Evolutionary conservation across 2,329 filamentous ascomycete species (phyloP), one percentile per base, ranked within the genome.

Genomic region (Microcera coccophila): DNA sequence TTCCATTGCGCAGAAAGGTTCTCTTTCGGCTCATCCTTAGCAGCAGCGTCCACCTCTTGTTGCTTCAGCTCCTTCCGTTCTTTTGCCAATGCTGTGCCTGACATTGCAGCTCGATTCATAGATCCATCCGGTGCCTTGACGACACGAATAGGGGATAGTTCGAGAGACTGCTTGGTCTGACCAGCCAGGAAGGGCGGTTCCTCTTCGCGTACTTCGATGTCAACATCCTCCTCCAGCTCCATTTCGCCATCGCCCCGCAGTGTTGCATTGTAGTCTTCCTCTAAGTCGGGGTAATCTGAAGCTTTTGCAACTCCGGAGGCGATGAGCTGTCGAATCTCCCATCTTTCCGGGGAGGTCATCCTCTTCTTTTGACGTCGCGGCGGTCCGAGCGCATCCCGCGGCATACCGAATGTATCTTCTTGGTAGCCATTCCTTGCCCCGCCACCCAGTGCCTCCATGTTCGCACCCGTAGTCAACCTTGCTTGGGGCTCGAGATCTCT

Each of bases 101-200:
- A 84, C 87, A 97, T 95, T 14, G 94, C 94, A 36, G 94, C 89
- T 59, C 93, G 80, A 62, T 98, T 98, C 66, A 98, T 83, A 4
- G 91, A 97, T n/a, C 93, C 93, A 65, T 98, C 93, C 0, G 93
- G 94, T 1, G 93, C 93, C 67, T 97, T 97, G 56, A 98, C 88
- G 17, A 98, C 90, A 51, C 94, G 80, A 48, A 98, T 98, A 0
- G 93, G 93, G 2, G 90, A 96, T 4, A 98, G 71, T 60, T 98
- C 93, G 8, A 98, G 74, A 9, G 90, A 95, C 62, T 95, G 90
- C 61, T 96, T 96, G 1, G 93, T 98, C 64, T 98, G 94, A 4
- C 93, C 93, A 14, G 88, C 87, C 49, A 98, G 68, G 72, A 98
- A 98, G 0, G 93, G 93, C 1, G 93, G 94, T 59, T 98, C 93